phyloP scores from a whole-genome alignment of 768 basidiomycete species.

The Pulveroboletus sp. region DNA sequence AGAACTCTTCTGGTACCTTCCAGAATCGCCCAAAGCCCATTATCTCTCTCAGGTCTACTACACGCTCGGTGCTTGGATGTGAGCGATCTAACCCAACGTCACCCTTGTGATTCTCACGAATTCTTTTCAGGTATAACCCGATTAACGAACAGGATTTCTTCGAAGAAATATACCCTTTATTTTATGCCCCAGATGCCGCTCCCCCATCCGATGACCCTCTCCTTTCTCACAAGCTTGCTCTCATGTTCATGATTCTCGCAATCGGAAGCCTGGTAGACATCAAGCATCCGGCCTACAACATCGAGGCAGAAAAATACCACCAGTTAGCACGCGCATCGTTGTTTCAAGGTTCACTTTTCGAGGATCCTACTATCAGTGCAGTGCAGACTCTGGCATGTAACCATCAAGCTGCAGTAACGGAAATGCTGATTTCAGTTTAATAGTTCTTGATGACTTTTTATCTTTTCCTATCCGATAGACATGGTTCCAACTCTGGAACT shows the following conservation, averaged over 20 bases:
- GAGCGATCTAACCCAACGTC: slow-evolving; percentile 24
- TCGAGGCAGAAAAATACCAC: slow-evolving; percentile 71
- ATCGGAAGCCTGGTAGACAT: slow-evolving; percentile 65
- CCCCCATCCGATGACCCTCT: slow-evolving; percentile 50
- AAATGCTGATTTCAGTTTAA: slow-evolving; percentile 22
- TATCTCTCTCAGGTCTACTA: slow-evolving; percentile 61
- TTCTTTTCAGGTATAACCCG: slow-evolving; percentile 57
- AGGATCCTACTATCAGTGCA: slow-evolving; percentile 64
- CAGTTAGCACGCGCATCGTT: slow-evolving; percentile 64
- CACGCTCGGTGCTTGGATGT: slow-evolving; percentile 72
- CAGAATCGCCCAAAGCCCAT: slow-evolving; percentile 56
- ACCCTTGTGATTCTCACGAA: slow-evolving; percentile 7
- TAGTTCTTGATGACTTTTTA: slow-evolving; percentile 73
- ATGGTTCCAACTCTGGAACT: slow-evolving; percentile 61
- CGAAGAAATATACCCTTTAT: slow-evolving; percentile 54
- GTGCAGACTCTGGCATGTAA: slow-evolving; percentile 62
- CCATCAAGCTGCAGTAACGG: slow-evolving; percentile 20
- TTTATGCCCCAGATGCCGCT: slow-evolving; percentile 47
- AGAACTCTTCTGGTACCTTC: slow-evolving; percentile 68
- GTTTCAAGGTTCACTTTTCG: slow-evolving; percentile 62
- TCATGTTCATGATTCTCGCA: slow-evolving; percentile 65
- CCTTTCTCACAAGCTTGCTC: slow-evolving; percentile 57
- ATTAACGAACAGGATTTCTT: slow-evolving; percentile 60
- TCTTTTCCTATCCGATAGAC: slow-evolving; percentile 65
- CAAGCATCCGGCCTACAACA: slow-evolving; percentile 51